Base-by-base conservation (phyloP, 2,329 filamentous ascomycete species). In the Exophiala bonariae region DNA sequence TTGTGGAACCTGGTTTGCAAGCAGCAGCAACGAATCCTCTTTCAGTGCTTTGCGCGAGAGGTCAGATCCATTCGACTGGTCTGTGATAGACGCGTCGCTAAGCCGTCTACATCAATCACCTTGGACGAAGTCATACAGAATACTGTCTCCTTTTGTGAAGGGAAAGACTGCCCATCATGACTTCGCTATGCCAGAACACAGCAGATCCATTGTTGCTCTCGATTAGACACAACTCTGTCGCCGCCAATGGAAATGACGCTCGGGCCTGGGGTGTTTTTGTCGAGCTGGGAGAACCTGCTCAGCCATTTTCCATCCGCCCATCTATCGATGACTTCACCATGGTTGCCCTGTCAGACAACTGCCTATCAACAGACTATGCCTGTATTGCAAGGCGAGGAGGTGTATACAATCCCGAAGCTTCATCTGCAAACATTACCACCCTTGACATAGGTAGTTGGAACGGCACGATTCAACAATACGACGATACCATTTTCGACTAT, bases 181-280 rank as follows among this genome's bases (percentile, higher is more conserved):
- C 19, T n/a, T 6, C 4, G 11, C 18, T 13, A 13, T 37, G 35
- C 20, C 10, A 4, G 19, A 37, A 37, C 17, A 37, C 35, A 4
- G n/a, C 35, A 19, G 14, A 16, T 8, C 35, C 35, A 20, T 16
- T 22, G 18, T 19, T 16, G 7, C 6, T 37, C 4, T 37, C 7
- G 35, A 20, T 37, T 26, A 19, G 28, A 26, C 18, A 18, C 14
- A 22, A 35, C 32, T 3, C 9, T 33, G 18, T 26, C 9, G 32
- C 31, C 14, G 3, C n/a, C n/a, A 14, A 16, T 14, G 33, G 18
- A 14, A 31, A 22, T 11, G 23, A 14, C 17, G 45, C 45, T 18
- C 33, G 32, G 4, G 39, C 45, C 16, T 38, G 32, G 45, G 45
- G 45, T 23, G 30, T 43, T n/a, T 16, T 9, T 18, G 6, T 43